Conservation (phyloP, 2,329 filamentous ascomycete species). For the Fusarium musae region DNA sequence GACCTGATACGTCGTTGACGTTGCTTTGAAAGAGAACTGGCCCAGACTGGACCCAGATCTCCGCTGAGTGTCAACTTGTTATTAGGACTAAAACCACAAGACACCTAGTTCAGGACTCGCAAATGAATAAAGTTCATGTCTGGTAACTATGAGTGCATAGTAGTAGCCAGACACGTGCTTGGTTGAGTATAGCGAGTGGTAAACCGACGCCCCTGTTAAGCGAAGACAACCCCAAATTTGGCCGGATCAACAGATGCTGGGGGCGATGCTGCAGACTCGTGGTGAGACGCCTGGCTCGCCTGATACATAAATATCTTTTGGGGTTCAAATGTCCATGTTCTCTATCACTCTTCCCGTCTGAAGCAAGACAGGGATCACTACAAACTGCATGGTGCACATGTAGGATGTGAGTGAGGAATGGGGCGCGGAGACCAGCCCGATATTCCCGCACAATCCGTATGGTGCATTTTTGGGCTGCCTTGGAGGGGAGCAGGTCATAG, state of each 20-base stretch:
- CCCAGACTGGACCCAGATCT: not conserved
- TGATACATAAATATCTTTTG: conserved; percentile 8
- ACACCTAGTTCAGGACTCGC: not conserved
- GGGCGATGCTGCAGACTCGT: conserved; percentile 31
- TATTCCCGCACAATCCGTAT: not conserved
- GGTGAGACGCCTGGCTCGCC: conserved; percentile 24
- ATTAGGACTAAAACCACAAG: not conserved
- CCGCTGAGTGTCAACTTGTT: not conserved
- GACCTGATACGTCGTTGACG: not conserved
- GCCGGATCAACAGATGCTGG: conserved; percentile 33
- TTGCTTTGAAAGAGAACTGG: not conserved
- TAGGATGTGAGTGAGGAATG: conserved; percentile 3
- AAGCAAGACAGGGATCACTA: conserved; percentile 23
- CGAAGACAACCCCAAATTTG: conserved; percentile 15
- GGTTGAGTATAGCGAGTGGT: conserved; percentile 8
- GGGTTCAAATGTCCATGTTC: conserved; percentile 3
- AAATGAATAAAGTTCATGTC: not conserved
- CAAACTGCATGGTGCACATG: conserved; percentile 5
- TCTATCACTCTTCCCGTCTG: conserved; percentile 1
- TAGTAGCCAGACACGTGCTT: conserved; percentile 26
- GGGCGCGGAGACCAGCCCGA: conserved; percentile 15
- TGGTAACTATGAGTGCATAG: conserved; percentile 1
- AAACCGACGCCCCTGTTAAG: conserved; percentile 22
- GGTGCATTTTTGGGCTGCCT: conserved; percentile 4
- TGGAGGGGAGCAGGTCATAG: conserved; percentile 5